phyloP scores from a whole-genome alignment of 208 protist genomes.

The Trypanosoma congolense region DNA sequence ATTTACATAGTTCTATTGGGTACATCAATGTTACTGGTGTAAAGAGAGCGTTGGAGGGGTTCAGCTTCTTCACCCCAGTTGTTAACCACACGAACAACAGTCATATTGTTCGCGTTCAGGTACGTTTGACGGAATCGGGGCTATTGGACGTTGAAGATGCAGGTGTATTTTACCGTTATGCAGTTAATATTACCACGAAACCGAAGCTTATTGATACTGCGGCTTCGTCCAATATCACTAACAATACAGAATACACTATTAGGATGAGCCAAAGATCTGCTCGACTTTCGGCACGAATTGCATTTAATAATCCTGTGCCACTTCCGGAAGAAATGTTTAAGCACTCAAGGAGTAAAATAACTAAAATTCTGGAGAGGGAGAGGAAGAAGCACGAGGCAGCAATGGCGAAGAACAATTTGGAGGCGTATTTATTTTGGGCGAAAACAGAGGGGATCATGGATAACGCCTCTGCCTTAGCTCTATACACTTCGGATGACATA shows the following conservation, averaged over 20 bases:
- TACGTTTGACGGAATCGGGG: slow-evolving; percentile 61
- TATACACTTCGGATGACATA: slow-evolving; percentile 22
- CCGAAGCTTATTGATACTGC: slow-evolving; percentile 17
- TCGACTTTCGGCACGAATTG: slow-evolving; percentile 25
- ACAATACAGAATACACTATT: slow-evolving; percentile 17
- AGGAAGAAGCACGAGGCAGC: slow-evolving; percentile 48
- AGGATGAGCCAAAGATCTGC: slow-evolving; percentile 36
- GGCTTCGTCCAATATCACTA: slow-evolving; percentile 6
- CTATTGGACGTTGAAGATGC: slow-evolving; percentile 65
- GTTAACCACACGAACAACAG: slow-evolving; percentile 68
- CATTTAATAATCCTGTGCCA: slow-evolving; percentile 33
- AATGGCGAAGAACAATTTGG: slow-evolving; percentile 78
- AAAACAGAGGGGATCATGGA: slow-evolving; percentile 64
- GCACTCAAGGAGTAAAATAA: slow-evolving; percentile 35
- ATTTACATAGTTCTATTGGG: slow-evolving; percentile 26
- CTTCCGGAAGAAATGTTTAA: slow-evolving; percentile 26
- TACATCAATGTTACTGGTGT: slow-evolving; percentile 45
- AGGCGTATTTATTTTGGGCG: slow-evolving; percentile 71
- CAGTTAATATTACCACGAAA: slow-evolving; percentile 43
- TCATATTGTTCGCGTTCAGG: slow-evolving; percentile 76
- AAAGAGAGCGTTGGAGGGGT: slow-evolving; percentile 30
- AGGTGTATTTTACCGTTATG: slow-evolving; percentile 53
- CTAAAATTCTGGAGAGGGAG: slow-evolving; percentile 47
- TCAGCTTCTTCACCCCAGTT: slow-evolving; percentile 32
- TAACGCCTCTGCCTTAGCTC: slow-evolving; percentile 25